These are phyloP conservation scores for Sarocladium oryzae DNA, from an alignment of 2,329 filamentous ascomycete genomes.

Conservation along the genomic window DNA sequence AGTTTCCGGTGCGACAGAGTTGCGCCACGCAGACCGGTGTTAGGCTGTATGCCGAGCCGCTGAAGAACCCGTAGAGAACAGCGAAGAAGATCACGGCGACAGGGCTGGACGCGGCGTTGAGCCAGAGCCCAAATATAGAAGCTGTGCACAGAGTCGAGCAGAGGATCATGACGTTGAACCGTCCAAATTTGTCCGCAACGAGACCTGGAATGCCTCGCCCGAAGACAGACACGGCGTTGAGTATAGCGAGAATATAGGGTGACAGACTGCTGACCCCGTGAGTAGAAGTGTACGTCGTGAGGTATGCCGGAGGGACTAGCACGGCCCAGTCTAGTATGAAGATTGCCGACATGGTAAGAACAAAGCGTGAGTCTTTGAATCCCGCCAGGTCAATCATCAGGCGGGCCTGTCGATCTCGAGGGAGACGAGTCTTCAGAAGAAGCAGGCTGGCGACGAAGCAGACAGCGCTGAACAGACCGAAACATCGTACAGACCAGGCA, in stretches of 20 bases:
- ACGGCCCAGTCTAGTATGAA: conserved; percentile 30
- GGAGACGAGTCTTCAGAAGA: conserved; percentile 23
- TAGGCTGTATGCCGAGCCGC: conserved; percentile 9
- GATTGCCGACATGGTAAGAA: conserved; percentile 23
- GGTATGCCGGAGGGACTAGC: conserved; percentile 29
- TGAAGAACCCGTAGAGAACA: conserved; percentile 33
- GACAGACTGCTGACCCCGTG: conserved; percentile 20
- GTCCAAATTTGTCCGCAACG: conserved; percentile 28
- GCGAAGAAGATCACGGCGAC: conserved; percentile 30
- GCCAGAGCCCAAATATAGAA: conserved; percentile 35
- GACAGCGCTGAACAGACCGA: conserved; percentile 39
- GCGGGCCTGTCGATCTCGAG: background rate
- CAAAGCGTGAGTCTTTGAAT: conserved; percentile 23
- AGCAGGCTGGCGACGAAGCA: conserved; percentile 20
- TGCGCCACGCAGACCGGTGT: conserved; percentile 13
- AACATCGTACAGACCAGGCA: conserved; percentile 47
- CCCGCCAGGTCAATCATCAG: conserved; percentile 17
- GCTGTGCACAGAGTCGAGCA: conserved; percentile 35
- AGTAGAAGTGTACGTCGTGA: conserved; percentile 24
- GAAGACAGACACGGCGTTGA: conserved; percentile 32
- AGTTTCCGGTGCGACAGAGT: conserved; percentile 13
- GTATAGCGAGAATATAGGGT: conserved; percentile 29
- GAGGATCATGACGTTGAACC: conserved; percentile 37
- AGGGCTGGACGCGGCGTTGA: conserved; percentile 23
- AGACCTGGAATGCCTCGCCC: conserved; percentile 28